phyloP scores from a whole-genome alignment of 108 stramenopile species.

The Cylindrotheca closterium region DNA sequence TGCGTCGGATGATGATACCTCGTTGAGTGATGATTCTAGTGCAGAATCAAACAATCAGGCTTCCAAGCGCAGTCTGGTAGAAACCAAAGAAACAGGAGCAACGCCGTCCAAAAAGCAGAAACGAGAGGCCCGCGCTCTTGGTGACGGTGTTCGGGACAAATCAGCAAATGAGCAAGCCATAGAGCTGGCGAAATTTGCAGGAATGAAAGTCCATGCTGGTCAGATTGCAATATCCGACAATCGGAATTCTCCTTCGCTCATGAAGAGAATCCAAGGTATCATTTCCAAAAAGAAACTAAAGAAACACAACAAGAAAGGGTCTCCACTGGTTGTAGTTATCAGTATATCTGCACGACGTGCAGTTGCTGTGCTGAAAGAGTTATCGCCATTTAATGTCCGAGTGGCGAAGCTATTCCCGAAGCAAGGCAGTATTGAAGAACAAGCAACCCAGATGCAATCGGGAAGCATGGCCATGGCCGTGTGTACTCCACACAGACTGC shows the following conservation, averaged over 20 bases:
- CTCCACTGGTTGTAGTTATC: constrained; percentile 66
- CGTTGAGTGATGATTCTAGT: constrained; percentile 1
- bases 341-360: constrained; percentile 79
- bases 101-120: constrained; percentile 34
- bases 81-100: neutral
- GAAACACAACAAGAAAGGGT: constrained; percentile 51
- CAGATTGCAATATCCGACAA: constrained; percentile 19
- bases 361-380: constrained; percentile 69
- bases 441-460: constrained; percentile 42
- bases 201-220: neutral
- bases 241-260: neutral
- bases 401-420: constrained; percentile 85
- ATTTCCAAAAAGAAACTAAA: constrained; percentile 63
- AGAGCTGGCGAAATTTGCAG: constrained; percentile 20
- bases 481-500: constrained; percentile 78
- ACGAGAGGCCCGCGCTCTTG: constrained; percentile 9
- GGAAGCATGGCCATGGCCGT: constrained; percentile 65
- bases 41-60: neutral
- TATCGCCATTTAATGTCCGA: constrained; percentile 58
- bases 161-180: constrained; percentile 20
- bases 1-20: constrained; percentile 18
- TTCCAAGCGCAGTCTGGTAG: neutral
- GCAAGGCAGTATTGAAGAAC: constrained; percentile 66
- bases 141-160: constrained; percentile 6
- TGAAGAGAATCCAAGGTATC: constrained; percentile 24